Base-by-base conservation (phyloP, 176 grass and related monocot genomes). In the Saccharum officinarum region DNA sequence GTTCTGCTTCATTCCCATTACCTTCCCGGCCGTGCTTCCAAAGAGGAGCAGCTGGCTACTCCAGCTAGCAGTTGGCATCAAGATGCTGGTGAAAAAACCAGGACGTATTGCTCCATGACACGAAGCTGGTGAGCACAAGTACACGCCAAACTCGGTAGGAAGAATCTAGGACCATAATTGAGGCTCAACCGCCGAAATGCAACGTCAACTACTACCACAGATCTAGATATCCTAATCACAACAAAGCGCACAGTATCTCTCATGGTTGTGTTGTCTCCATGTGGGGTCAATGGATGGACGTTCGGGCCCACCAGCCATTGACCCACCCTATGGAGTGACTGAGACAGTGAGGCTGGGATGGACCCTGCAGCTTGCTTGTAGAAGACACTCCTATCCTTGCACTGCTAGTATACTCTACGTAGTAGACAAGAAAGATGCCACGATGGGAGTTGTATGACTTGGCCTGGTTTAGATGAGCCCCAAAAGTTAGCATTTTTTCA, bases 151-250 rank as follows among this genome's bases (percentile, higher is more conserved):
- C 9, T 26, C 11, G 14, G 10, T 87, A 79, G 84, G 37, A 73
- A 80, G 89, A 90, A 90, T 87, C 68, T 87, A 83, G 75, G 37
- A 16, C 39, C 73, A 87, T 83, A 44, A 82, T 82, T 20, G 46
- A 40, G 63, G 25, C 71, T 37, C 7, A 26, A 87, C 31, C 36
- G 39, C 50, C 46, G 63, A 34, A 81, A 34, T 16, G 34, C 38
- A 82, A 60, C 45, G 44, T 39, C 65, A 80, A 52, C 49, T 7
- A 67, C 65, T 8, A 63, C 78, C 18, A 74, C 74, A 68, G 54
- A 59, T 59, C 55, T 20, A n/a, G 55, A 9, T n/a, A 1, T 57
- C 52, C 52, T 59, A 59, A 54, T 59, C 55, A 59, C 55, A 59
- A 59, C 20, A 59, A 57, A 59, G 55, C 20, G 55, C 55, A 59